Percentiles rank a stretch among this genome's conserved stretches.
Conservation (phyloP, 495 filamentous ascomycete species). For the Penicillium robsamsonii region DNA sequence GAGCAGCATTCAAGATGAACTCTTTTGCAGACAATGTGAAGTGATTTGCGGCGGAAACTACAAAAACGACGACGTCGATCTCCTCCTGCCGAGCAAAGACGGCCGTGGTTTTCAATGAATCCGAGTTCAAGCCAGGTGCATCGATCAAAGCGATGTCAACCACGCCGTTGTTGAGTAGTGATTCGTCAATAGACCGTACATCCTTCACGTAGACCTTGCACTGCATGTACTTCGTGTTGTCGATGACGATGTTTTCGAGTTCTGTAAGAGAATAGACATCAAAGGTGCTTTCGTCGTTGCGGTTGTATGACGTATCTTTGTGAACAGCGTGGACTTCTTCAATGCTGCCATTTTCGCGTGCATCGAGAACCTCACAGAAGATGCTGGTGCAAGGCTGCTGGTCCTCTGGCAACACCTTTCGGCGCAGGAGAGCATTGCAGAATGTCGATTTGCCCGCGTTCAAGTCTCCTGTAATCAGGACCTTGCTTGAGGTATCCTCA, state of each 20-base stretch:
- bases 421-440: slow-evolving; percentile 89
- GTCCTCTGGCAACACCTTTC: slow-evolving; percentile 92
- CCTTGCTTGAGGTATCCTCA: slow-evolving; percentile 96
- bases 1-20: slow-evolving; percentile 91
- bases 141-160: slow-evolving; percentile 98
- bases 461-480: slow-evolving; percentile 92
- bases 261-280: slow-evolving; percentile 74
- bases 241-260: slow-evolving; percentile 84
- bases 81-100: slow-evolving; percentile 96
- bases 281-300: slow-evolving; percentile 91
- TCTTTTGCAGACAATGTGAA: slow-evolving; percentile 95
- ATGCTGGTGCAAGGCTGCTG: slow-evolving; percentile 99
- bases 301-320: slow-evolving; percentile 72
- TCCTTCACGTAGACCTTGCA: slow-evolving; percentile 98
- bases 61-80: slow-evolving; percentile 98
- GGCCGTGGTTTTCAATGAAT: slow-evolving; percentile 94
- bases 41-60: slow-evolving; percentile 95
- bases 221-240: slow-evolving; percentile 82
- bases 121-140: slow-evolving; percentile 90
- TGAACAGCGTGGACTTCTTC: slow-evolving; percentile 97
- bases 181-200: slow-evolving; percentile 85
- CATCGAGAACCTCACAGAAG: slow-evolving; percentile 95
- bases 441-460: slow-evolving; percentile 99
- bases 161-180: slow-evolving; percentile 92
- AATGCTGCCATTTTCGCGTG: slow-evolving; percentile 80